Base-by-base conservation (phyloP, 2,329 filamentous ascomycete genomes). In the Exophiala sp. region DNA sequence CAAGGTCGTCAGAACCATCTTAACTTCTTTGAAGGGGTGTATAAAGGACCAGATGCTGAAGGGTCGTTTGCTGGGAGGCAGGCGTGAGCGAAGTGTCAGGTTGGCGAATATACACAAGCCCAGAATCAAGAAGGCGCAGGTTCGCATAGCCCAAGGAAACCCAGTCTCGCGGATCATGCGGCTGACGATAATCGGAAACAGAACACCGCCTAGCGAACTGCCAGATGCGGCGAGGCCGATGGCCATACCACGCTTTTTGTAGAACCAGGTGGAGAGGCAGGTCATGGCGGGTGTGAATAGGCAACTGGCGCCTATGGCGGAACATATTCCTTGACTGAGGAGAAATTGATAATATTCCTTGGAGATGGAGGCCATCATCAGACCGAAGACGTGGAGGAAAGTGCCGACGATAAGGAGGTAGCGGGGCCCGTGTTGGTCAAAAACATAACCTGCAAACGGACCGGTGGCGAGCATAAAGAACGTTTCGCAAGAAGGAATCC, bases 341-440 rank as follows among this genome's bases (percentile, higher is more conserved):
- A 80, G 67, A 53, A 80, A 73, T 50, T 80, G 77, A 55, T 77
- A 80, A 64, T 80, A 80, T 52, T 78, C 64, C 0, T 61, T 71
- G 14, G 73, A 74, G 3, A 80, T 64, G 16, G 71, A 75, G 2
- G 75, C 67, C 77, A 80, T 80, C 76, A 80, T 80, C 19, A 80
- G 64, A 2, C 77, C 76, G 47, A 80, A 77, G 46, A 80, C 73
- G 52, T 80, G 76, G 47, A 80, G 60, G 46, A 79, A 67, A 2
- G 71, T 72, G 16, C 78, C 78, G 23, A 67, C 60, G 0, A 77
- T 35, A 1, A 79, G 62, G 1, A 86, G 66, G 40, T 68, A 73
- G 22, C 75, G 73, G 0, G 82, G 80, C 0, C 83, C 83, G 49
- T 80, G 77, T 48, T 70, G 77, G 59, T 87, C 84, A 57, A 76